Evolutionary conservation across 2,329 filamentous ascomycete species (phyloP), one percentile per base, ranked within the genome.

Genomic region (Claviceps humidiphila): DNA sequence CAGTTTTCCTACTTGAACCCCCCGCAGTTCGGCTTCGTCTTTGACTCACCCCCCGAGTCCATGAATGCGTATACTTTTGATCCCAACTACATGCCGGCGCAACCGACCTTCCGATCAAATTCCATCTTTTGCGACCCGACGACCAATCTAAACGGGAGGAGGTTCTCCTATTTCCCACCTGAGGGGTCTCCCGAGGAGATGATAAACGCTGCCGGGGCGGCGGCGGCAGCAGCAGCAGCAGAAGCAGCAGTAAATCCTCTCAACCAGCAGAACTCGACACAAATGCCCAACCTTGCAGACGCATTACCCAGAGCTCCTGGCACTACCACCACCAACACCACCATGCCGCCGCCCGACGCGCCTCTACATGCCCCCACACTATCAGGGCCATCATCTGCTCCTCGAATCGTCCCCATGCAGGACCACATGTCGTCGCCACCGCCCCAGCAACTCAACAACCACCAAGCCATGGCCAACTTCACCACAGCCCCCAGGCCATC

Each of bases 151-250:
- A 72, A 69, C 42, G 79, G 80, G 7, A 74, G 80, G 22, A 71
- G 80, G 7, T 80, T 81, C 56, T 83, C 80, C 16, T 81, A 82
- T 58, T 83, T 83, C 57, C 79, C 81, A 9, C 81, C 81, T 1
- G 80, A 83, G 20, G 56, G 59, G 5, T 55, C 58, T 24, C 57
- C 62, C 4, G 68, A 71, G 16, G 68, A 72, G 43, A 56, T 63
- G 17, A 63, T 65, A 7, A 48, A 55, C 7, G 43, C 68, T 24
- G 63, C 64, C 22, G 47, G 41, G 5, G 30, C 22, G 13, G 51
- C 41, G 13, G 34, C 51, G n/a, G 63, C 68, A 22, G 62, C 68
- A 22, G 62, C 64, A 16, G 61, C 62, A 6, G 56, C 60, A 7
- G 58, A 60, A 34, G 59, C 59, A 9, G 58, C 60, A 34, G 30